Conservation (phyloP, 1,284 basidiomycete genomes). For the Sphagnurus paluster region DNA sequence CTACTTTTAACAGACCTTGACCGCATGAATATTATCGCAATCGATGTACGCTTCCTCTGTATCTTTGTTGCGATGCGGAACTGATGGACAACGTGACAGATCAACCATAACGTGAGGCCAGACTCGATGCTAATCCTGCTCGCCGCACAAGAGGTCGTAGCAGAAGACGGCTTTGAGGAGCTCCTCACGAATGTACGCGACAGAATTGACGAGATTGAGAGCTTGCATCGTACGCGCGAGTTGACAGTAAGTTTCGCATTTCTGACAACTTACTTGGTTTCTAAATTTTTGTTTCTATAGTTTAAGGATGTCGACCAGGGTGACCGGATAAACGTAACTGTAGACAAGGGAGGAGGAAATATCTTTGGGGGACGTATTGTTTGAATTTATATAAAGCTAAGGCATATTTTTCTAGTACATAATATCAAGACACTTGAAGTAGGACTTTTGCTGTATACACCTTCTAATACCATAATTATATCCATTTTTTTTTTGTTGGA, state of each 20-base stretch:
- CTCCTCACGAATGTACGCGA: constrained; percentile 68
- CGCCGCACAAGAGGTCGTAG: constrained; percentile 67
- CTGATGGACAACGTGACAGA: constrained; percentile 35
- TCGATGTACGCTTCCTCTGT: constrained; percentile 57
- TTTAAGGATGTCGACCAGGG: constrained; percentile 66
- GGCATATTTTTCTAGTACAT: too few species aligned
- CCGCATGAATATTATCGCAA: constrained; percentile 68
- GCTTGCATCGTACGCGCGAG: constrained; percentile 69
- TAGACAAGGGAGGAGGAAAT: constrained; percentile 59
- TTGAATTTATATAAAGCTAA: constrained; percentile 5
- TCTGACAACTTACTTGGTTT: too few species aligned
- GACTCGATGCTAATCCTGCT: constrained; percentile 77
- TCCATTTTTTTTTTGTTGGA: neutral
- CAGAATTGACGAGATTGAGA: constrained; percentile 75
- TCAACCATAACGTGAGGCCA: constrained; percentile 74
- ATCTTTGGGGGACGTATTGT: constrained; percentile 24
- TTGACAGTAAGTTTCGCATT: constrained; percentile 52
- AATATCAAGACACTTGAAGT: too few species aligned
- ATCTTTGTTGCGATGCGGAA: neutral
- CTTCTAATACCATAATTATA: neutral
- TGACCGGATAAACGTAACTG: constrained; percentile 55
- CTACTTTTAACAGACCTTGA: constrained; percentile 52
- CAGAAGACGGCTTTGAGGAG: constrained; percentile 73
- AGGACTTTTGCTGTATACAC: too few species aligned
- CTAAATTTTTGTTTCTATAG: constrained; percentile 34